Evolutionary conservation across 129 eudicot genomes (phyloP), one percentile per base, ranked within the genome.

Genomic region (Artemisia annua): DNA sequence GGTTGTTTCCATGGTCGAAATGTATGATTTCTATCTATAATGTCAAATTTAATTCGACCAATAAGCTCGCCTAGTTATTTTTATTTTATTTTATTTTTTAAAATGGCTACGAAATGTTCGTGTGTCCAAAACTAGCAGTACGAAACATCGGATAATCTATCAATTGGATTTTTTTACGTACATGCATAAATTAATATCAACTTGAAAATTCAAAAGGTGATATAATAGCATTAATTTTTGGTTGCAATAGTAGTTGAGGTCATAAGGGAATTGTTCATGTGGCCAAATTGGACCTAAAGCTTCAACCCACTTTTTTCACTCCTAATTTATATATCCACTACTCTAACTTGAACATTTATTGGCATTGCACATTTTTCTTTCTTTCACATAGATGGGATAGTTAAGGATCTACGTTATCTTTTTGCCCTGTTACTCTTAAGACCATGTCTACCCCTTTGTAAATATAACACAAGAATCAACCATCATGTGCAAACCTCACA

Each of bases 1-100:
- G 72, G 76, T 80, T 56, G 80, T 75, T 67, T 80, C 84, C 67
- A 75, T 80, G 80, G 84, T 80, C 30, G 80, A 80, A 69, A 80
- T 80, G 84, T 80, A 75, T 8, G 60, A 43, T 62, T 56, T 70
- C 18, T 60, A 5, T 26, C 5, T 43, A 39, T 7, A 39, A 7
- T 39, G 46, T 7, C 46, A 39, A 6, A 39, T 6, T 39, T 39
- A 7, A 39, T 39, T 39, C 43, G 43, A 5, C 1, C 7, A 32
- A 32, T 5, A 32, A 32, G 43, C 43, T 32, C 46, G 46, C 46
- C 4, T 28, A 28, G 32, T 3, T 28, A 3, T 28, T 28, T 28
- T 28, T 28, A n/a, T n/a, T n/a, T n/a, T n/a, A n/a, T n/a, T n/a
- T n/a, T n/a, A n/a, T n/a, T n/a, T n/a, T n/a, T n/a, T n/a, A n/a